These are phyloP conservation scores for Monosporozyma yasuniensis DNA, from an alignment of 805 yeast species.

Conservation along the genomic window DNA sequence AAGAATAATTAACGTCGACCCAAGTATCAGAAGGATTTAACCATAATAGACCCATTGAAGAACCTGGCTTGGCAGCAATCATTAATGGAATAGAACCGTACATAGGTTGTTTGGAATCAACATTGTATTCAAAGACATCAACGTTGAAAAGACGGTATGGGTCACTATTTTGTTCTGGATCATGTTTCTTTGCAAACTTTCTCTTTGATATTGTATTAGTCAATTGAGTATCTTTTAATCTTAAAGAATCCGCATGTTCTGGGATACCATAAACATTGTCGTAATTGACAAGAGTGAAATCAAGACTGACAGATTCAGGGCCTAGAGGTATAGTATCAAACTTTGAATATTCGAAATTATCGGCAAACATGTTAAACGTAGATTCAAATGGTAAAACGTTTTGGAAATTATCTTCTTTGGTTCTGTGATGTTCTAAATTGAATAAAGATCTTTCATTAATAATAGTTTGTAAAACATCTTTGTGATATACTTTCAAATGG, in stretches of 20 bases:
- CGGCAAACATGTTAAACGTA: constrained; percentile 58
- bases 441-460: constrained; percentile 64
- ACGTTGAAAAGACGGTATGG: constrained; percentile 90
- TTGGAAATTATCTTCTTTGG: constrained; percentile 33
- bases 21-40: constrained; percentile 88
- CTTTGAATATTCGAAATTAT: constrained; percentile 57
- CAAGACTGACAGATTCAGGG: constrained; percentile 84
- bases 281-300: constrained; percentile 54
- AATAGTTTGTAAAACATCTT: constrained; percentile 40
- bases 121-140: constrained; percentile 90
- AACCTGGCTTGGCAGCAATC: constrained; percentile 51
- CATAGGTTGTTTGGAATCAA: constrained; percentile 78
- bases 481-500: constrained; percentile 33
- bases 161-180: constrained; percentile 5
- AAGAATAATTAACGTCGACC: constrained; percentile 47
- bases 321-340: constrained; percentile 65
- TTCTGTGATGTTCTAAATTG: constrained; percentile 77
- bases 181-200: neutral
- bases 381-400: constrained; percentile 52
- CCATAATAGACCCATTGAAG: constrained; percentile 80
- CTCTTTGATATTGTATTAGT: neutral
- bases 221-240: constrained; percentile 57
- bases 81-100: constrained; percentile 91
- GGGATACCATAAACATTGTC: constrained; percentile 85
- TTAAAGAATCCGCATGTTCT: constrained; percentile 81